Evolutionary conservation across 805 yeast species (phyloP).

Genomic region (Cyberlindnera japonica): DNA sequence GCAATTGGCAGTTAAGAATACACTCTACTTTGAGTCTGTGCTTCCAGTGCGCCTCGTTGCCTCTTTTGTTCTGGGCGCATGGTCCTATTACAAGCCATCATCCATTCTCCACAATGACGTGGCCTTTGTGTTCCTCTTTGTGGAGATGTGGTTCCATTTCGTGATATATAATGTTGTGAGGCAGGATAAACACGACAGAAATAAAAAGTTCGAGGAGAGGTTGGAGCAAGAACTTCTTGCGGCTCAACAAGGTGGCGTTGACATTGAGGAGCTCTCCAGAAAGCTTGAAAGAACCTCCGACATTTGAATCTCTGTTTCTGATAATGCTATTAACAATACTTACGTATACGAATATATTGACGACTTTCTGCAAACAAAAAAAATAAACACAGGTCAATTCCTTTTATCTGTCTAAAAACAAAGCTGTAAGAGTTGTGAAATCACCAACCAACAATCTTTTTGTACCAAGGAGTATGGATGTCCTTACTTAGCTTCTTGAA

Average conservation of each 20-base stretch:
- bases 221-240: conserved; percentile 18
- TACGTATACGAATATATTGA: no score
- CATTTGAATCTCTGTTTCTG: no score
- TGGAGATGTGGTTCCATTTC: conserved; percentile 69
- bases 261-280: conserved; percentile 15
- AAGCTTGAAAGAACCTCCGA: conserved; percentile 19
- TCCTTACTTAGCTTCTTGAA: conserved; percentile 31
- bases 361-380: no score
- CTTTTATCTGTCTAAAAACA: no score
- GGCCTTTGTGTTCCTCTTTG: conserved; percentile 51
- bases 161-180: conserved; percentile 57
- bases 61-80: conserved; percentile 47
- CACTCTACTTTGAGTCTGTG: conserved; percentile 50
- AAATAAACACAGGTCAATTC: no score
- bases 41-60: conserved; percentile 54
- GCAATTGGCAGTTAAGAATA: conserved; percentile 48
- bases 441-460: conserved; percentile 19
- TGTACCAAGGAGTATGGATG: conserved; percentile 32
- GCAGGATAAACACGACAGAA: conserved; percentile 49
- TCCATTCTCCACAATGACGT: conserved; percentile 54
- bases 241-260: conserved; percentile 18
- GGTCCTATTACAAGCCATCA: conserved; percentile 43
- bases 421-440: no score
- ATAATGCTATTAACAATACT: no score
- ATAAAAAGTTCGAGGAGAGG: conserved; percentile 40